A percentile compares a stretch with the other conserved stretches of the same genome.
phyloP scores from a whole-genome alignment of 176 grass and related monocot genomes.

The Pontederia crassipes region DNA sequence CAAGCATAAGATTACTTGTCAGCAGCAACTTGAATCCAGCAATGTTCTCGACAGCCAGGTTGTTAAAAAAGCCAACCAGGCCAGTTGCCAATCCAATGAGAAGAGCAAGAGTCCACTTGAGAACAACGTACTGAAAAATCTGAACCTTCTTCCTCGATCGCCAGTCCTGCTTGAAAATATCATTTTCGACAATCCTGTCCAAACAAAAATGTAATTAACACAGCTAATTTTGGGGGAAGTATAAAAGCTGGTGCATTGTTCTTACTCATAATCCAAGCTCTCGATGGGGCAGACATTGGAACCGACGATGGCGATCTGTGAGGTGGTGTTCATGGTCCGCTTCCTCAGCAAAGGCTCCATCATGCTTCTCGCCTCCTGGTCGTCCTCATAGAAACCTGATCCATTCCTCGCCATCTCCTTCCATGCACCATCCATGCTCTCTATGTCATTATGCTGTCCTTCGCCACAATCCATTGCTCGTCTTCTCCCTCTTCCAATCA shows the following conservation, averaged over 20 bases:
- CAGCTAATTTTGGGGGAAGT: no score
- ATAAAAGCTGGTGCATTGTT: background rate
- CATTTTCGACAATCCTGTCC: slow-evolving; percentile 79
- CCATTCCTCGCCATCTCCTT: slow-evolving; percentile 21
- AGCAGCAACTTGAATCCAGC: slow-evolving; percentile 79
- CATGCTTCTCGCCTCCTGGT: slow-evolving; percentile 29
- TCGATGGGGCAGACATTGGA: slow-evolving; percentile 76
- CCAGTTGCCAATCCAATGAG: slow-evolving; percentile 74
- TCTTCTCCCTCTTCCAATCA: background rate
- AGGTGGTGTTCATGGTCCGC: slow-evolving; percentile 68
- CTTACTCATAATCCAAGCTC: slow-evolving; percentile 93
- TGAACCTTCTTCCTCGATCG: slow-evolving; percentile 75
- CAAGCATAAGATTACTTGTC: slow-evolving; percentile 71
- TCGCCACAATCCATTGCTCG: background rate
- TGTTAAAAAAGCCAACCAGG: slow-evolving; percentile 82
- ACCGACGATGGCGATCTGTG: slow-evolving; percentile 84
- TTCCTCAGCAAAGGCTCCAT: slow-evolving; percentile 54
- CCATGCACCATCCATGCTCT: slow-evolving; percentile 37
- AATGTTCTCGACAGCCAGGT: slow-evolving; percentile 94
- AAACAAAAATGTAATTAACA: no score
- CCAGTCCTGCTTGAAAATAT: slow-evolving; percentile 95
- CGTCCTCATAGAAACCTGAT: slow-evolving; percentile 27
- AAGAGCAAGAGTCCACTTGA: slow-evolving; percentile 84
- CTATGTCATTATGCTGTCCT: slow-evolving; percentile 36
- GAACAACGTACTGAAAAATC: slow-evolving; percentile 85